These are phyloP conservation scores for Lentinula aciculospora DNA, from an alignment of 768 basidiomycete species.

Conservation along the genomic window DNA sequence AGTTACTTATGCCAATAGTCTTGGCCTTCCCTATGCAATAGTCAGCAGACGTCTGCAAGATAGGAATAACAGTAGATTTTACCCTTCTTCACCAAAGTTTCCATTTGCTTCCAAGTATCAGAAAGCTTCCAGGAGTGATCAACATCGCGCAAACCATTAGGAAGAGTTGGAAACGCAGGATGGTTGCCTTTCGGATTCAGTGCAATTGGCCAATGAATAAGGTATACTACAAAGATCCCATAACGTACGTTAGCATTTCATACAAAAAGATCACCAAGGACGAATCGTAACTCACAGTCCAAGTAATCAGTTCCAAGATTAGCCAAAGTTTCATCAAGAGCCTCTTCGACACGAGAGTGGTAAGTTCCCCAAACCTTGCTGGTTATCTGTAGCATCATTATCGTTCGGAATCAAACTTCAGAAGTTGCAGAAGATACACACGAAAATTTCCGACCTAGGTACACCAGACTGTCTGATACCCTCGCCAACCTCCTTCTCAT, in stretches of 20 bases:
- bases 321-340: conserved; percentile 68
- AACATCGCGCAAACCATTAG: conserved; percentile 62
- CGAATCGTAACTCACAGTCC: conserved; percentile 50
- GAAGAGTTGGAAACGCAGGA: conserved; percentile 49
- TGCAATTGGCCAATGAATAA: conserved; percentile 81
- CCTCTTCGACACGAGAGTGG: conserved; percentile 67
- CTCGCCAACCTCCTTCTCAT: conserved; percentile 79
- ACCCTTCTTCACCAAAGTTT: conserved; percentile 63
- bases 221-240: conserved; percentile 37
- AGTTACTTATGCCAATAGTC: conserved; percentile 74
- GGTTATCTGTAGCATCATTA: conserved; percentile 43
- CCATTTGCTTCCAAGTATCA: conserved; percentile 86
- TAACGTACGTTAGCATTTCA: not conserved
- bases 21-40: conserved; percentile 49
- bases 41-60: not conserved
- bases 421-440: conserved; percentile 24
- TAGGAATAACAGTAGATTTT: conserved; percentile 8
- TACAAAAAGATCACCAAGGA: conserved; percentile 1
- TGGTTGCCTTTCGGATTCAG: conserved; percentile 67
- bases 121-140: conserved; percentile 58
- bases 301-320: conserved; percentile 83
- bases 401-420: not conserved
- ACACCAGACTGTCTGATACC: conserved; percentile 76
- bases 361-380: conserved; percentile 58
- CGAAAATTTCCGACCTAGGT: conserved; percentile 66